phyloP scores from a whole-genome alignment of 2,329 filamentous ascomycete genomes.

The Fusarium sp. region DNA sequence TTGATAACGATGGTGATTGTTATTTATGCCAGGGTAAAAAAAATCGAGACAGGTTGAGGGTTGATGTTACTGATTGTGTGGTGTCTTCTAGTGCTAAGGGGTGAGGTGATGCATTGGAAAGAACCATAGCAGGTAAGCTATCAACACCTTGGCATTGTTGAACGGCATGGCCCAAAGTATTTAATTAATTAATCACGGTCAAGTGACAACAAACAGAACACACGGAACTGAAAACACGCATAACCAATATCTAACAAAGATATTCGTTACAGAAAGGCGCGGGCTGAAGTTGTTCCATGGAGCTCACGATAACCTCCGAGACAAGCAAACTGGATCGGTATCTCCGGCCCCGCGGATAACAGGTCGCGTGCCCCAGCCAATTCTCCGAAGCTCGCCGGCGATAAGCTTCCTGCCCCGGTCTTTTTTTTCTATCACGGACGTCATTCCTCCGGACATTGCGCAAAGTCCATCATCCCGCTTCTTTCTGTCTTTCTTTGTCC shows the following conservation, averaged over 20 bases:
- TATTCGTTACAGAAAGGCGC: neutral
- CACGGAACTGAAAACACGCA: neutral
- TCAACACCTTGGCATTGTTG: too few relatives aligned
- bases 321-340: slow-evolving; percentile 10
- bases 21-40: neutral
- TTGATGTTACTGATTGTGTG: too few relatives aligned
- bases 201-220: neutral
- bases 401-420: slow-evolving; percentile 30
- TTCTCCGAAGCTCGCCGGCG: slow-evolving; percentile 39
- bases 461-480: slow-evolving; percentile 13
- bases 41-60: too few relatives aligned
- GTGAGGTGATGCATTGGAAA: neutral
- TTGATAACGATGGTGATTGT: neutral
- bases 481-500: neutral
- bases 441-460: slow-evolving; percentile 29
- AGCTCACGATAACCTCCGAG: neutral
- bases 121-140: neutral
- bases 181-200: too few relatives aligned
- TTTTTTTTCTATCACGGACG: slow-evolving; percentile 38
- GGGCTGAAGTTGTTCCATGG: neutral
- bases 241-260: neutral
- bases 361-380: slow-evolving; percentile 28
- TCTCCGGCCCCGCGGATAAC: slow-evolving; percentile 19
- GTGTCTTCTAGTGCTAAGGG: neutral
- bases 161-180: too few relatives aligned